Percentiles rank a stretch among this genome's conserved stretches.
phyloP scores from a whole-genome alignment of 1,284 basidiomycete genomes.

The Fomes fomentarius region DNA sequence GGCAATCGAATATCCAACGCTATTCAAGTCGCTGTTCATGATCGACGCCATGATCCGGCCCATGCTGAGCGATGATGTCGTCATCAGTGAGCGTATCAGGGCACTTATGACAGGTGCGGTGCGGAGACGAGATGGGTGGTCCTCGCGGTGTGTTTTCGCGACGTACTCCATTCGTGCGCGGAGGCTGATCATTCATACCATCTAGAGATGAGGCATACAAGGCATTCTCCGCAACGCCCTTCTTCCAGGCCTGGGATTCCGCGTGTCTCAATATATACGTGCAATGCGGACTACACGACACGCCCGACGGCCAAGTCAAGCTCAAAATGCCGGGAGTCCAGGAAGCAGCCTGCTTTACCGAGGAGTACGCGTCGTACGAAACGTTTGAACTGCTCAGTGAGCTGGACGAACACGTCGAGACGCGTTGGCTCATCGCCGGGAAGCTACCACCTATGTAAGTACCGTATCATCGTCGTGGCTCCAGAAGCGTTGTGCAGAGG shows the following conservation, averaged over 20 bases:
- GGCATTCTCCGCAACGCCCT: slow-evolving; percentile 58
- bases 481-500: neutral
- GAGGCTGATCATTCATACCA: neutral
- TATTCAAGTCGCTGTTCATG: slow-evolving; percentile 77
- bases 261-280: slow-evolving; percentile 71
- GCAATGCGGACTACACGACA: slow-evolving; percentile 59
- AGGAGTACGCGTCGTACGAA: slow-evolving; percentile 44
- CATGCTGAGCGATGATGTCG: slow-evolving; percentile 27
- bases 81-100: slow-evolving; percentile 16
- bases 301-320: slow-evolving; percentile 40
- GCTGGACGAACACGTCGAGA: slow-evolving; percentile 50
- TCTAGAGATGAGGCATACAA: slow-evolving; percentile 63
- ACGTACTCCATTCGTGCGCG: too few relatives aligned
- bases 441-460: slow-evolving; percentile 23
- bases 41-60: slow-evolving; percentile 78
- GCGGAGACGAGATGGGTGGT: slow-evolving; percentile 67
- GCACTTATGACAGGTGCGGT: slow-evolving; percentile 51
- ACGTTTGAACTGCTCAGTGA: slow-evolving; percentile 46
- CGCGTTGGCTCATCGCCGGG: slow-evolving; percentile 60
- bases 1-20: slow-evolving; percentile 60
- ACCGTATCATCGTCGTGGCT: neutral
- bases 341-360: slow-evolving; percentile 60
- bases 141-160: slow-evolving; percentile 48
- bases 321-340: slow-evolving; percentile 68
- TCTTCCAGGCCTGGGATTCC: slow-evolving; percentile 78